Conservation (phyloP, 139 green algal species). For the Coelastrella sp. region DNA sequence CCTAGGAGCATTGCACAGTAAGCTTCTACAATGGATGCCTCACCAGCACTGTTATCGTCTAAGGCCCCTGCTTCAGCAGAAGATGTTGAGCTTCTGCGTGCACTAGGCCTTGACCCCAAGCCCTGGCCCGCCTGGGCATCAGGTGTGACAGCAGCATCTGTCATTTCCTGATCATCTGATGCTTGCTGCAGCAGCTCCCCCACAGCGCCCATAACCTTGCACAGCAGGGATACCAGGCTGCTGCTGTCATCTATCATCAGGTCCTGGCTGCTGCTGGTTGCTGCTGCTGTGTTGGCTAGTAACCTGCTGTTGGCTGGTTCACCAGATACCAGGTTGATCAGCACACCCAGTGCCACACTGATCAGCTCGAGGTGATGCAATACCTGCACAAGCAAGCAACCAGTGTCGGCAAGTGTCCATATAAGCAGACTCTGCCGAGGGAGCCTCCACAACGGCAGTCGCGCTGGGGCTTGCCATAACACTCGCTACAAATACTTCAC, state of each 20-base stretch:
- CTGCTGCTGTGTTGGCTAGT: conserved; percentile 42
- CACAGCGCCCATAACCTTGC: conserved; percentile 55
- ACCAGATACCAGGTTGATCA: conserved; percentile 79
- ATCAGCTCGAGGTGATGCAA: conserved; percentile 60
- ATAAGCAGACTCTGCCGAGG: not conserved
- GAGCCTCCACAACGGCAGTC: too few relatives aligned
- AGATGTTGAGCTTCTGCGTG: not conserved
- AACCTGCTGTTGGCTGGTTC: conserved; percentile 32
- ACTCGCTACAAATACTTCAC: too few relatives aligned
- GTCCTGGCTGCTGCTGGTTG: not conserved
- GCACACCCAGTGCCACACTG: conserved; percentile 70
- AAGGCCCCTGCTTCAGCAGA: not conserved
- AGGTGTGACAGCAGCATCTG: not conserved
- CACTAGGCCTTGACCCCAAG: too few relatives aligned
- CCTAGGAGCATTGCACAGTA: conserved; percentile 83
- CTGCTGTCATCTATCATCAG: not conserved
- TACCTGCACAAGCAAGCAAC: conserved; percentile 30
- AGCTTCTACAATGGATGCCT: conserved; percentile 74
- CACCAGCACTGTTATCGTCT: conserved; percentile 27
- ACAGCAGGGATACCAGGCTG: conserved; percentile 66
- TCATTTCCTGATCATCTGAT: not conserved
- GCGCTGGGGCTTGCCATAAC: too few relatives aligned
- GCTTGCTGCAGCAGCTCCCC: conserved; percentile 29
- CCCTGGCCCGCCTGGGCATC: too few relatives aligned
- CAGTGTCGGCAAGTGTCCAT: not conserved